Base-by-base conservation (phyloP, 2,329 filamentous ascomycete genomes). In the Annulohypoxylon truncatum region DNA sequence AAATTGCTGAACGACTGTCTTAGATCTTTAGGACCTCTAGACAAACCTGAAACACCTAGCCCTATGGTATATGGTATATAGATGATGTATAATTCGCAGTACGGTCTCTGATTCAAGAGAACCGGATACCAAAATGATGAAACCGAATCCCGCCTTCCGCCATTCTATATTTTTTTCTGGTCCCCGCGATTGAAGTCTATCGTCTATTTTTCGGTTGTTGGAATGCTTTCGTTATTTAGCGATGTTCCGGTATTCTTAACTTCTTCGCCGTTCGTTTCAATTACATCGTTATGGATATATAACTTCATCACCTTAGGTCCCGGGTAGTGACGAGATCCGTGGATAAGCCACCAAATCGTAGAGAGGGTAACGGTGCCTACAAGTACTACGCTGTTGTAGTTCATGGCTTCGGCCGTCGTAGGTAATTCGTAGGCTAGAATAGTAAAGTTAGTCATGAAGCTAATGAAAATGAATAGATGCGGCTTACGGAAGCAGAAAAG, bases 401-500 rank as follows among this genome's bases (percentile, higher is more conserved):
- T 85, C 83, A 85, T 85, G 1, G 75, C 68, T 20, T 77, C 75
- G n/a, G 72, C 73, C 0, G 77, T 79, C 1, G 79, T 79, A 1
- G 82, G 82, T n/a, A 83, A 66, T 8, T 73, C 76, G 68, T 77
- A 83, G 18, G 82, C 80, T 82, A 64, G 28, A 2, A 53, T 10
- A 50, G 18, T 26, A 1, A 55, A 40, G 51, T 70, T 13, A 66
- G 51, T 15, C 38, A 33, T 35, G 53, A 29, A 44, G 57, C 18
- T 59, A 7, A 20, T 5, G 18, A 20, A 26, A 2, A 47, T 2
- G 44, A 18, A 38, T 22, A 7, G 20, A 10, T 18, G 50, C 22
- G 18, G 78, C 82, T 79, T 71, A 84, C 82, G 86, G 78, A 89
- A 89, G 72, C 85, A 88, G 76, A 85, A 89, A 62, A 89, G 83